A percentile compares a stretch with the other conserved stretches of the same genome.
Evolutionary conservation across 352 stramenopile species (phyloP).

Genomic region (Elongisporangium anandrum): DNA sequence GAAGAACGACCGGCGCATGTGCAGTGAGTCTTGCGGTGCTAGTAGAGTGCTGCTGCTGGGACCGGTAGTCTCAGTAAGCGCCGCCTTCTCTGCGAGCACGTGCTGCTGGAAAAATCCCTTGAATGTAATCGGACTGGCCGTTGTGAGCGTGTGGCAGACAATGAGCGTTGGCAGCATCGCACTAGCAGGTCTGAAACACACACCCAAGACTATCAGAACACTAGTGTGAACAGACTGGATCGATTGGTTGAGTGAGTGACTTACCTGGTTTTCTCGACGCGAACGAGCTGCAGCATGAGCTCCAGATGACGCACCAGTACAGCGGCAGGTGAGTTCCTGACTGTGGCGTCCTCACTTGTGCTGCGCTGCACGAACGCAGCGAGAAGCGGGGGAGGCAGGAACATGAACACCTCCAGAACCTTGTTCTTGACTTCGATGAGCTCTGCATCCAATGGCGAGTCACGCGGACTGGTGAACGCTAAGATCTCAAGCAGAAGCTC

Average conservation of each 20-base stretch:
- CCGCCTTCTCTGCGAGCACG: constrained; percentile 19
- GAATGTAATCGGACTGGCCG: constrained; percentile 17
- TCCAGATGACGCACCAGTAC: constrained; percentile 46
- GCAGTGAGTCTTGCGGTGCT: not conserved
- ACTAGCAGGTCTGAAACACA: constrained; percentile 20
- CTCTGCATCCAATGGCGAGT: constrained; percentile 22
- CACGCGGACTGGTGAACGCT: constrained; percentile 14
- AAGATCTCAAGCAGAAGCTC: constrained; percentile 44
- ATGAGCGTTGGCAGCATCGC: constrained; percentile 56
- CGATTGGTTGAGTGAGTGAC: not conserved
- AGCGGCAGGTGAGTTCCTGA: constrained; percentile 7
- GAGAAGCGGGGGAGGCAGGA: constrained; percentile 36
- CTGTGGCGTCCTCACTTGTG: constrained; percentile 4
- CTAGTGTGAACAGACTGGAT: not conserved
- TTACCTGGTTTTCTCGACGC: constrained; percentile 59
- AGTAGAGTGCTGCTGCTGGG: constrained; percentile 1
- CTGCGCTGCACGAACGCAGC: constrained; percentile 38
- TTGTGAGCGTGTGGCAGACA: constrained; percentile 61
- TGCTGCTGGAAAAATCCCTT: constrained; percentile 33
- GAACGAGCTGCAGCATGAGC: constrained; percentile 45
- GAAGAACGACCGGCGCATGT: constrained; percentile 22
- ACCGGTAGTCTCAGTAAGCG: not conserved
- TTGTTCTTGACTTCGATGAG: constrained; percentile 61
- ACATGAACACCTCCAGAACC: constrained; percentile 58
- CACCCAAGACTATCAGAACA: not conserved